Evolutionary conservation across 179 eudicot species (phyloP).

Genomic region (Silene vulgaris): DNA sequence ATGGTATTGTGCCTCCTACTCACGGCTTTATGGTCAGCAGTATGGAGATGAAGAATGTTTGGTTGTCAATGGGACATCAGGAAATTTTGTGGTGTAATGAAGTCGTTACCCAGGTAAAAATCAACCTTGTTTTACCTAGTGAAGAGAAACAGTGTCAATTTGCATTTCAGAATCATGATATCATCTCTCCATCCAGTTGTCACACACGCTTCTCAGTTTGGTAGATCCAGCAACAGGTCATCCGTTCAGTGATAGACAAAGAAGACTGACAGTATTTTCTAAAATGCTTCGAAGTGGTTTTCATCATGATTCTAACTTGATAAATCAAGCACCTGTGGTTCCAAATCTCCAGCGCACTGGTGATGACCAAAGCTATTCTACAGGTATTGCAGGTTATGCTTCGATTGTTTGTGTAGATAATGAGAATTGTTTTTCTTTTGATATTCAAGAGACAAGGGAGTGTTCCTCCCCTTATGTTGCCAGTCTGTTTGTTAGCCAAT

Average conservation of each 20-base stretch:
- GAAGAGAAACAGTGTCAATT: constrained; percentile 11
- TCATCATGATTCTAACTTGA: constrained; percentile 48
- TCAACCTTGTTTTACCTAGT: not conserved
- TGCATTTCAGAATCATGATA: constrained; percentile 24
- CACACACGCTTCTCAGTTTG: constrained; percentile 89
- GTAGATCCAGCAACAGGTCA: constrained; percentile 66
- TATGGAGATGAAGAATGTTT: constrained; percentile 79
- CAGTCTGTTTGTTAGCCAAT: not conserved
- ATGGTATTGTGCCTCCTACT: constrained; percentile 87
- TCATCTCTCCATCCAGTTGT: constrained; percentile 50
- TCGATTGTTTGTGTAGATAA: constrained; percentile 9
- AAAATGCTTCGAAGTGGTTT: constrained; percentile 89
- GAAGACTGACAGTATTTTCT: constrained; percentile 63
- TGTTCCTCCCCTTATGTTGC: not conserved
- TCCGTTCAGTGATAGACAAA: constrained; percentile 53
- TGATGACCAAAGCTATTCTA: constrained; percentile 33
- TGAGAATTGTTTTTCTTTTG: not conserved
- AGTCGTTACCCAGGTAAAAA: constrained; percentile 77
- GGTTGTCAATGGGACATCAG: constrained; percentile 99
- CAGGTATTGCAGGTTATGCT: constrained; percentile 41
- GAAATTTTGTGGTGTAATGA: constrained; percentile 97
- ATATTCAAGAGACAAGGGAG: not conserved
- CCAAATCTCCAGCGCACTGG: constrained; percentile 25
- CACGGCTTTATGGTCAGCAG: constrained; percentile 88
- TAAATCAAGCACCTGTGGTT: constrained; percentile 31